These are phyloP conservation scores for Dryas alaskensis DNA, from an alignment of 306 rosid genomes.

Conservation along the genomic window DNA sequence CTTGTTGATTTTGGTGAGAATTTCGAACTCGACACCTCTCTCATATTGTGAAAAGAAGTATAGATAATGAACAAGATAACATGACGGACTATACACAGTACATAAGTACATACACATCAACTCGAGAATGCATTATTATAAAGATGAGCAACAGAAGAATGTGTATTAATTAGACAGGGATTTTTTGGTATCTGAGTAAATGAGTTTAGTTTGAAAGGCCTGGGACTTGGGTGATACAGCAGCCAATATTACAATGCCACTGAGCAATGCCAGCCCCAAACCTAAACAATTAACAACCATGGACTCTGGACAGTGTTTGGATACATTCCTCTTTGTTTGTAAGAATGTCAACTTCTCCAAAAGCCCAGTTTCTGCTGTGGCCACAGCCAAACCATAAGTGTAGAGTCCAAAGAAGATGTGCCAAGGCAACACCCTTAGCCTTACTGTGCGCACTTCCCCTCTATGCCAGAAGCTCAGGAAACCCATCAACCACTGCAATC, in stretches of 20 bases:
- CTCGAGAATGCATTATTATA: background rate
- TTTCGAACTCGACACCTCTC: too few species aligned
- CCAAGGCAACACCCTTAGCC: slow-evolving; percentile 75
- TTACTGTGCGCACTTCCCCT: slow-evolving; percentile 55
- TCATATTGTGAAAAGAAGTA: too few species aligned
- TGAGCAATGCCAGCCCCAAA: slow-evolving; percentile 53
- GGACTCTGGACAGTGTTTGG: slow-evolving; percentile 53
- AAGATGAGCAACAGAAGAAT: background rate
- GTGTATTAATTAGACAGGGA: slow-evolving; percentile 31
- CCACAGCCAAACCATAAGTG: slow-evolving; percentile 74
- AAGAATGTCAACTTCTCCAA: slow-evolving; percentile 77
- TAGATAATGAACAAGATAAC: background rate
- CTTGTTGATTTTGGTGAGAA: too few species aligned
- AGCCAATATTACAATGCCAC: slow-evolving; percentile 65
- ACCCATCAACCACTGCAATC: slow-evolving; percentile 77
- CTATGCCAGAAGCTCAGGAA: slow-evolving; percentile 89
- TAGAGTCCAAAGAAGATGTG: slow-evolving; percentile 78
- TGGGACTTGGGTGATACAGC: slow-evolving; percentile 66
- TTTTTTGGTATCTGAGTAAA: slow-evolving; percentile 52
- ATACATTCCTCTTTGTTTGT: slow-evolving; percentile 57
- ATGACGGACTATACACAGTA: background rate
- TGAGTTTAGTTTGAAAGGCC: slow-evolving; percentile 35
- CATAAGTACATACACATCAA: background rate
- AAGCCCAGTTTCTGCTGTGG: slow-evolving; percentile 88
- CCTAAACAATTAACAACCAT: slow-evolving; percentile 73